These are phyloP conservation scores for Coemansia sp. DNA, from an alignment of 192 early-diverging fungal genomes.

Conservation along the genomic window DNA sequence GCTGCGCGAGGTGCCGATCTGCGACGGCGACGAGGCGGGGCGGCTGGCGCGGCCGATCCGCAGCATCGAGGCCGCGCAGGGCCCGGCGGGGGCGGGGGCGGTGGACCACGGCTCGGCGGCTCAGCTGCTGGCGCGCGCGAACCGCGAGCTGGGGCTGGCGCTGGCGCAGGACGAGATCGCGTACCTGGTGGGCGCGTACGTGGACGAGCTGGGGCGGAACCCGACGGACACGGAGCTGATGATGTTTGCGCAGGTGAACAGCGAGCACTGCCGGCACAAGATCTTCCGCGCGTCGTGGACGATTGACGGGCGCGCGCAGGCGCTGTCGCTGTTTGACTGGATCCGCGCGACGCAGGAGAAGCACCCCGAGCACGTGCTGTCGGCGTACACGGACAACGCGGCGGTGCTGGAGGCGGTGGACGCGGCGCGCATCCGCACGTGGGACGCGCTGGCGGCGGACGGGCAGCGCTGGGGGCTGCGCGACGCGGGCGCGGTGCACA, in stretches of 20 bases:
- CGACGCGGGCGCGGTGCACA: conserved; percentile 63
- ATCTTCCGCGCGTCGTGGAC: conserved; percentile 99
- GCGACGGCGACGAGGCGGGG: conserved; percentile 12
- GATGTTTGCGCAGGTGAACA: conserved; percentile 99
- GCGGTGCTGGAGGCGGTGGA: conserved; percentile 74
- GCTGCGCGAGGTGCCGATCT: conserved; percentile 61
- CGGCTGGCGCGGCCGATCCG: conserved; percentile 28
- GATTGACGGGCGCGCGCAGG: conserved; percentile 80
- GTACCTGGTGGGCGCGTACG: conserved; percentile 86
- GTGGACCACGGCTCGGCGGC: conserved; percentile 6
- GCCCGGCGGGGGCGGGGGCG: background rate
- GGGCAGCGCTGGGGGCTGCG: conserved; percentile 34
- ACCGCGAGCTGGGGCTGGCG: conserved; percentile 89
- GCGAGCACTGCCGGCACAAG: conserved; percentile 99
- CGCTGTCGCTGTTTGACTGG: conserved; percentile 91
- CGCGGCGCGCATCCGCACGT: conserved; percentile 35
- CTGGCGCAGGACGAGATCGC: conserved; percentile 96
- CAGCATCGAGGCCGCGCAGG: conserved; percentile 14
- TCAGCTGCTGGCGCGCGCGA: conserved; percentile 71
- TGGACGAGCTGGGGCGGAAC: conserved; percentile 65
- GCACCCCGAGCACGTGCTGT: conserved; percentile 79
- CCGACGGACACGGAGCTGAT: conserved; percentile 99
- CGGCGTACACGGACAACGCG: conserved; percentile 98
- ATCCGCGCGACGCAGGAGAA: conserved; percentile 90
- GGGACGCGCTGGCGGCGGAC: conserved; percentile 18